Base-by-base conservation (phyloP, 1,284 basidiomycete species). In the Caloboletus firmus region DNA sequence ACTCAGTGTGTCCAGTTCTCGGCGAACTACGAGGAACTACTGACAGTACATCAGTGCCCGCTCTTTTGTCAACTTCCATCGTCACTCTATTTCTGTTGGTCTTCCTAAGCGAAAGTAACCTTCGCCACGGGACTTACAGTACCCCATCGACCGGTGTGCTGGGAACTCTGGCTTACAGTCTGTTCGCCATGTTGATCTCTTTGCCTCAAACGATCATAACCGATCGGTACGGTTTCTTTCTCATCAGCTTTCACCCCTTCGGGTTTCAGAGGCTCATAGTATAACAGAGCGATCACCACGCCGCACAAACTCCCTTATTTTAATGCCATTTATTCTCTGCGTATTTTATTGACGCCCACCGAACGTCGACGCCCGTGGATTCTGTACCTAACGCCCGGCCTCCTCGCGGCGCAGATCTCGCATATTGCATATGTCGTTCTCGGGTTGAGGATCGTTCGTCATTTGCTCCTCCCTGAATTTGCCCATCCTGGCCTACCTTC, bases 331-430 rank as follows among this genome's bases (percentile, higher is more conserved):
- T 77, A 82, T 59, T 84, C 90, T 13, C 73, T 94, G 17, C 84
- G 85, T 31, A 74, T 88, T 53, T 78, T 95, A 20, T 77, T 95
- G 49, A 93, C 93, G 5, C 85, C 89, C 5, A 91, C 90, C 17
- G 93, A 95, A 70, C 84, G 87, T 42, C 80, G 83, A 36, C 80
- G 80, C 24, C 93, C 92, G 4, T 91, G 88, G 85, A 78, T 85
- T 30, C 72, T 95, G 36, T 95, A 93, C 71, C 67, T 90, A 47
- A 93, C 92, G 0, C 93, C 93, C 0, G 93, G 93, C 18, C 80
- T 95, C 26, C 79, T 95, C 54, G 74, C 81, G 2, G 78, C 87
- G 0, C 83, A 91, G 63, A 75, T 84, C 34, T 60, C 83, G 22
- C 89, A 92, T 60, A 79, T 91, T 17, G 66, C 77, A 8, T 86